Percentiles rank a stretch among this genome's conserved stretches.
phyloP scores from a whole-genome alignment of 768 basidiomycete species.

The Lactarius sanguifluus region DNA sequence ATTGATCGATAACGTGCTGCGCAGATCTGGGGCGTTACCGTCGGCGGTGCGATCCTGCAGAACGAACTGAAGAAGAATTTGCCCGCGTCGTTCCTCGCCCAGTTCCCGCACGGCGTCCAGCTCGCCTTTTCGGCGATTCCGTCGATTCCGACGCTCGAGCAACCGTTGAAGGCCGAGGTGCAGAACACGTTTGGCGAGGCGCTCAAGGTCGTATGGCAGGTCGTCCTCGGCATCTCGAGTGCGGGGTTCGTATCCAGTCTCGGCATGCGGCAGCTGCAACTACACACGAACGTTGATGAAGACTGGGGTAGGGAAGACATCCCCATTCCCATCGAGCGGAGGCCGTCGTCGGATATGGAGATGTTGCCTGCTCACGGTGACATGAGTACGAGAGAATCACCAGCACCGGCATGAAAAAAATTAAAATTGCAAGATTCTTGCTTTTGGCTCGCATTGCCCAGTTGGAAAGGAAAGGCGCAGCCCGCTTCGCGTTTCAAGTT shows the following conservation, averaged over 20 bases:
- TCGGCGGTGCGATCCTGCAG: slow-evolving; percentile 40
- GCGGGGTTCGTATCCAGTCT: slow-evolving; percentile 35
- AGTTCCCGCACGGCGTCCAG: slow-evolving; percentile 33
- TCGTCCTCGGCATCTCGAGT: slow-evolving; percentile 33
- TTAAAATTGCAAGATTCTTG: not conserved
- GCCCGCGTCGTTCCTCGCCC: slow-evolving; percentile 33
- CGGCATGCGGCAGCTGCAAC: slow-evolving; percentile 33
- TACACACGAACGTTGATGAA: slow-evolving; percentile 36
- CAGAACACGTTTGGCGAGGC: slow-evolving; percentile 34
- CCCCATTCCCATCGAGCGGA: not conserved
- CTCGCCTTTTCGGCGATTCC: slow-evolving; percentile 35
- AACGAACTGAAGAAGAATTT: slow-evolving; percentile 38
- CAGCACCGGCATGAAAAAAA: not conserved
- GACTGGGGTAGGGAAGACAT: slow-evolving; percentile 34
- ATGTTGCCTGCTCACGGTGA: not conserved
- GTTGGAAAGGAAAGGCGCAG: not conserved
- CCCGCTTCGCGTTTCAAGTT: not conserved
- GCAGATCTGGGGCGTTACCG: slow-evolving; percentile 40
- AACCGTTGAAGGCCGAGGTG: slow-evolving; percentile 31
- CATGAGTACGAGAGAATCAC: not conserved
- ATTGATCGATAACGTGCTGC: slow-evolving; percentile 6
- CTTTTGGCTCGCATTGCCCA: not conserved
- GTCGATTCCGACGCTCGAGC: slow-evolving; percentile 30
- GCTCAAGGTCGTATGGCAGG: slow-evolving; percentile 37
- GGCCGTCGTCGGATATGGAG: not conserved